A percentile compares a stretch with the other conserved stretches of the same genome.
Conservation (phyloP, 257 asterid species). For the Penstemon barbatus region DNA sequence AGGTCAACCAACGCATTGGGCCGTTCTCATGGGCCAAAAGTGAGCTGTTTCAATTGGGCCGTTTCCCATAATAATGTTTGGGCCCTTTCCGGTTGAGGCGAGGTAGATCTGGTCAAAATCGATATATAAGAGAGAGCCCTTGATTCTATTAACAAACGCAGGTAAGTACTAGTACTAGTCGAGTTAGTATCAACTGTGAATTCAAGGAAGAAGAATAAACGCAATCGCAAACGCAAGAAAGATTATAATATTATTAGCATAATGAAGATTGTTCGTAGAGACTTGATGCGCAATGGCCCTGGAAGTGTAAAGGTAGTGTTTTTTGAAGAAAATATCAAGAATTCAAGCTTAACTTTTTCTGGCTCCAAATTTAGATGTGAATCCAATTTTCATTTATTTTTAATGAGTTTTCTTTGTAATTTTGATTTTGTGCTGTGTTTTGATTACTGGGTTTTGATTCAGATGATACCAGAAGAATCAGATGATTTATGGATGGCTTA, state of each 20-base stretch:
- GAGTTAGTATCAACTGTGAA: too few relatives aligned
- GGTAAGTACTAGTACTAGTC: too few relatives aligned
- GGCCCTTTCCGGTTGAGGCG: too few relatives aligned
- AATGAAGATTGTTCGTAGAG: constrained; percentile 78
- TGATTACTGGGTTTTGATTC: constrained; percentile 29
- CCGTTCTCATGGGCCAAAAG: too few relatives aligned
- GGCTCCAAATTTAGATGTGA: background rate
- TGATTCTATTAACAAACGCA: too few relatives aligned
- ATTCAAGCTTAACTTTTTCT: background rate
- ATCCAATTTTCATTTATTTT: background rate
- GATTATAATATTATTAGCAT: background rate
- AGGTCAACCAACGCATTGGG: too few relatives aligned
- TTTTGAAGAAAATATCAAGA: background rate
- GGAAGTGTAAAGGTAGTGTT: constrained; percentile 81
- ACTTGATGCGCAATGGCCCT: constrained; percentile 58
- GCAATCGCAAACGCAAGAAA: too few relatives aligned
- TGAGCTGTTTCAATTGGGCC: too few relatives aligned
- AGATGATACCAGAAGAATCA: constrained; percentile 91
- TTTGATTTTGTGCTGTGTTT: constrained; percentile 10
- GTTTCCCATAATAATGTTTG: too few relatives aligned
- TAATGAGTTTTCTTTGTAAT: background rate
- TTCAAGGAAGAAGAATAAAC: too few relatives aligned
- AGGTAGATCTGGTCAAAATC: too few relatives aligned
- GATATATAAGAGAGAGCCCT: too few relatives aligned
- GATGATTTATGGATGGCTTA: constrained; percentile 92